A percentile compares a stretch with the other conserved stretches of the same genome.
phyloP scores from a whole-genome alignment of 2,329 filamentous ascomycete genomes.

The Calonectria honghensis region DNA sequence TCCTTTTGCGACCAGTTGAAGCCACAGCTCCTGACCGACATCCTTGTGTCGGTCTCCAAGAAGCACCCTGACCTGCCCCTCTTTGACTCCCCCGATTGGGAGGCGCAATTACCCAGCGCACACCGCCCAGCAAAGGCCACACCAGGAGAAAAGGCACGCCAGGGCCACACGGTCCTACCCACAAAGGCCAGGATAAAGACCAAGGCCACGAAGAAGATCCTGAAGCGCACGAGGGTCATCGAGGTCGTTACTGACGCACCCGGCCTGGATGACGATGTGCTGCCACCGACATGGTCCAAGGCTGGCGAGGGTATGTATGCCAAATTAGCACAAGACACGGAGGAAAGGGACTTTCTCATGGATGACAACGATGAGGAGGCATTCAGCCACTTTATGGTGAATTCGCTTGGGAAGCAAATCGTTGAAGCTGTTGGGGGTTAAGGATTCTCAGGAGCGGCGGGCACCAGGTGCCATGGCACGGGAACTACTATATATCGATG shows the following conservation, averaged over 20 bases:
- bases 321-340: slow-evolving; percentile 60
- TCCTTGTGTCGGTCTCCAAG: slow-evolving; percentile 65
- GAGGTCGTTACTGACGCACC: slow-evolving; percentile 54
- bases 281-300: slow-evolving; percentile 64
- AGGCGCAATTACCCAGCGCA: slow-evolving; percentile 47
- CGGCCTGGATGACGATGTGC: slow-evolving; percentile 57
- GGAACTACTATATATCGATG: not conserved
- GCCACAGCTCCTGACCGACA: slow-evolving; percentile 64
- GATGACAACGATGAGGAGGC: slow-evolving; percentile 65
- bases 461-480: not conserved
- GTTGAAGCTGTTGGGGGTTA: slow-evolving; percentile 56
- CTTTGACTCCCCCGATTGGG: slow-evolving; percentile 65
- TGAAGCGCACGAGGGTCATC: slow-evolving; percentile 56
- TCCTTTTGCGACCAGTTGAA: slow-evolving; percentile 64
- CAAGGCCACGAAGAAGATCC: slow-evolving; percentile 59
- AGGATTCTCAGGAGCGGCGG: not conserved
- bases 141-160: slow-evolving; percentile 52
- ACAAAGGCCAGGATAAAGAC: slow-evolving; percentile 56
- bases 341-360: slow-evolving; percentile 60
- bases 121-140: slow-evolving; percentile 41
- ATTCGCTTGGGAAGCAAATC: slow-evolving; percentile 61
- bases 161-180: slow-evolving; percentile 55
- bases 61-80: slow-evolving; percentile 65
- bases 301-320: slow-evolving; percentile 64
- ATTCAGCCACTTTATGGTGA: slow-evolving; percentile 66